These are phyloP conservation scores for Skeletonema potamos DNA, from an alignment of 108 stramenopile genomes.

Conservation along the genomic window DNA sequence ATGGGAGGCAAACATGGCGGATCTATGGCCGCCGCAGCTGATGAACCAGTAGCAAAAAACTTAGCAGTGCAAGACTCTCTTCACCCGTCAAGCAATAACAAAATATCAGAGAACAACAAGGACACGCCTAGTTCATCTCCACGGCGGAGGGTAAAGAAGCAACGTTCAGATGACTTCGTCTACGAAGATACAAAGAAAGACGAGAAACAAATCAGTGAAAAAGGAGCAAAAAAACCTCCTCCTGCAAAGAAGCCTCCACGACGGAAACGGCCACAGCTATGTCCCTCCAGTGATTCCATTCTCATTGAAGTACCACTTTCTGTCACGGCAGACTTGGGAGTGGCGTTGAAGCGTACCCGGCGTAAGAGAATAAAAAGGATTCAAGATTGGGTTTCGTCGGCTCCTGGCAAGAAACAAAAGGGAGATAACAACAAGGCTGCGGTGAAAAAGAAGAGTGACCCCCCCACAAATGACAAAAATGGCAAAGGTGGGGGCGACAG, in stretches of 20 bases:
- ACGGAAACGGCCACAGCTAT: slow-evolving; percentile 8
- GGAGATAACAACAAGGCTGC: background rate
- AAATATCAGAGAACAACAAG: background rate
- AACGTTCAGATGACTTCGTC: slow-evolving; percentile 11
- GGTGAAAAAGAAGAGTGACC: background rate
- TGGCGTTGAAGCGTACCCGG: slow-evolving; percentile 70
- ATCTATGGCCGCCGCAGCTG: background rate
- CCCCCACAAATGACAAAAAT: slow-evolving; percentile 1
- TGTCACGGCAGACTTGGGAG: slow-evolving; percentile 76
- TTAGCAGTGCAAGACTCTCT: background rate
- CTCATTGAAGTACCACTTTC: slow-evolving; percentile 66
- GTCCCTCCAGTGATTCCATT: slow-evolving; percentile 57
- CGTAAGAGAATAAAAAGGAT: slow-evolving; percentile 54
- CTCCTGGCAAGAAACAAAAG: slow-evolving; percentile 39
- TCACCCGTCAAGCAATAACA: background rate
- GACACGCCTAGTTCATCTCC: background rate
- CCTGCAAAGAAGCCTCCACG: background rate
- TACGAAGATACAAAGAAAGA: background rate
- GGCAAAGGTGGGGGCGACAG: slow-evolving; percentile 9
- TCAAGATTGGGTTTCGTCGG: slow-evolving; percentile 33
- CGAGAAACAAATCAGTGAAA: background rate
- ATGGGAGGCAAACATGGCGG: background rate
- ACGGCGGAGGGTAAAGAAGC: background rate
- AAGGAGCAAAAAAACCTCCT: background rate
- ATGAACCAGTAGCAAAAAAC: background rate